Evolutionary conservation across 2,329 filamentous ascomycete genomes (phyloP).

Genomic region (Calonectria multiphialidica): DNA sequence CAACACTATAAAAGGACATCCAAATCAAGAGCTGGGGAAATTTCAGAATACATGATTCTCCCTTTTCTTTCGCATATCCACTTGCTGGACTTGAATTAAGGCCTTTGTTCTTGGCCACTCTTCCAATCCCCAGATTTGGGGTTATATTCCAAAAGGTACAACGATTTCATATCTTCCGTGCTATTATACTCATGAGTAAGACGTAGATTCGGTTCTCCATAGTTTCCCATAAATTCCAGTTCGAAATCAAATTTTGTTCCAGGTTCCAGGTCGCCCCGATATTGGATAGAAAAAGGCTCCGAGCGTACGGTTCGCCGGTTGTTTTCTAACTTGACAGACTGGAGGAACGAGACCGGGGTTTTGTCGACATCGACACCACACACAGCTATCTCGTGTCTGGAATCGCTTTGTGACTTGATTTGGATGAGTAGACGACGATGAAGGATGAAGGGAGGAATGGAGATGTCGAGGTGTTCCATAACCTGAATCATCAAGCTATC

Average conservation of each 20-base stretch:
- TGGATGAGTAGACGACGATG: constrained; percentile 48
- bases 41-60: too few species aligned
- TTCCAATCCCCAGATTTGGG: constrained; percentile 28
- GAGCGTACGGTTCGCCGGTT: constrained; percentile 49
- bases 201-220: constrained; percentile 54
- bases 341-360: constrained; percentile 55
- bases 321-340: constrained; percentile 53
- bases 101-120: background rate
- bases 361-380: constrained; percentile 55
- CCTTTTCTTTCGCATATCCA: too few species aligned
- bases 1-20: too few species aligned
- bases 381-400: constrained; percentile 45
- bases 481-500: constrained; percentile 55
- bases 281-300: constrained; percentile 54
- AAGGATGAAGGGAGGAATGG: constrained; percentile 54
- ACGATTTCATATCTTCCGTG: fast-evolving
- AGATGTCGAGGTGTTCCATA: constrained; percentile 53
- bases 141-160: constrained; percentile 31
- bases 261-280: constrained; percentile 44
- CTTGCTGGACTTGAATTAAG: too few species aligned
- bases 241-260: constrained; percentile 50
- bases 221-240: constrained; percentile 62
- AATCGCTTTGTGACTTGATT: constrained; percentile 33
- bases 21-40: too few species aligned
- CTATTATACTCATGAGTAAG: constrained; percentile 4